phyloP scores from a whole-genome alignment of 768 basidiomycete genomes.

The Filobasidium wieringae region DNA sequence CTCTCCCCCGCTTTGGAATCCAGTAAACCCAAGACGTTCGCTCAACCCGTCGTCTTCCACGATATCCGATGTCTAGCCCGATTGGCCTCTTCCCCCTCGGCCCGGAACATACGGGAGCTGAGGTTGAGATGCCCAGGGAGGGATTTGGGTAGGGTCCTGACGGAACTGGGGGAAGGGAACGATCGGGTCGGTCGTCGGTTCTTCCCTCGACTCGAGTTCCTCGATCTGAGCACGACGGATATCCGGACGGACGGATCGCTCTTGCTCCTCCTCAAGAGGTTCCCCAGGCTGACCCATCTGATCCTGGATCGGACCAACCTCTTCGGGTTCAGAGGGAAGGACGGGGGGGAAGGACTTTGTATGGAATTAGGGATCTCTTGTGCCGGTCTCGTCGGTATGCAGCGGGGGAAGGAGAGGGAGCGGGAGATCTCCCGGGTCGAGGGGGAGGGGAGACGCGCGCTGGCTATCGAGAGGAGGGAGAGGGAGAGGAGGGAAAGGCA shows the following conservation, averaged over 20 bases:
- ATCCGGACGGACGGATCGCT: conserved; percentile 32
- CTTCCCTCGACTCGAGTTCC: conserved; percentile 47
- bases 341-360: conserved; percentile 51
- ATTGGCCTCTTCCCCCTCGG: conserved; percentile 44
- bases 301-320: conserved; percentile 58
- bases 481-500: conserved; percentile 8
- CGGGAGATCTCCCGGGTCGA: conserved; percentile 41
- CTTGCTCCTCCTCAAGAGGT: conserved; percentile 45
- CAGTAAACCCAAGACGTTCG: conserved; percentile 41
- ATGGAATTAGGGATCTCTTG: conserved; percentile 51
- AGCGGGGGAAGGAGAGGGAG: conserved; percentile 56
- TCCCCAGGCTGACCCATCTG: conserved; percentile 51
- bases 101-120: conserved; percentile 47
- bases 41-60: conserved; percentile 82
- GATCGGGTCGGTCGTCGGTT: conserved; percentile 17
- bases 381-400: conserved; percentile 46
- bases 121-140: conserved; percentile 59
- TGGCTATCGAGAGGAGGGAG: conserved; percentile 19
- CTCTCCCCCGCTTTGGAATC: conserved; percentile 27
- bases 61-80: conserved; percentile 47
- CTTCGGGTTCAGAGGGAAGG: conserved; percentile 45
- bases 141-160: conserved; percentile 32
- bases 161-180: conserved; percentile 9
- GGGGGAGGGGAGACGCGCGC: conserved; percentile 19
- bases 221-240: conserved; percentile 66